A percentile compares a stretch with the other conserved stretches of the same genome.
phyloP scores from a whole-genome alignment of 176 grass and related monocot genomes.

The Paspalum vaginatum region DNA sequence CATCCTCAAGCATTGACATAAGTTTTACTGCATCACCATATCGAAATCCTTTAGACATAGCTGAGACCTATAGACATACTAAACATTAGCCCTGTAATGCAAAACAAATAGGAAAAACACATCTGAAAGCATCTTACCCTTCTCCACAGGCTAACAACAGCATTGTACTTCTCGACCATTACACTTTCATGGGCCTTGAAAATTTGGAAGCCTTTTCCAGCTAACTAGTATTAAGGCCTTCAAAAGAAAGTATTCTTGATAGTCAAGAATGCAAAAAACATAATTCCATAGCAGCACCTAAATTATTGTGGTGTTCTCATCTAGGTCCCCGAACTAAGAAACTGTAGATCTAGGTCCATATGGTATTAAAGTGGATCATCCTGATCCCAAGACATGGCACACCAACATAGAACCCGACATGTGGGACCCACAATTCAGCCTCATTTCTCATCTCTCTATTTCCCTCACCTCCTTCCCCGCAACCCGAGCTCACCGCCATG shows the following conservation, averaged over 20 bases:
- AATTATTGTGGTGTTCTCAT: too few species aligned
- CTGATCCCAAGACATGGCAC: too few species aligned
- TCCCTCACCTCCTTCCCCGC: too few species aligned
- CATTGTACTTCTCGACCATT: conserved; percentile 93
- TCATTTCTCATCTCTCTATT: too few species aligned
- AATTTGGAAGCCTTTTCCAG: conserved; percentile 67
- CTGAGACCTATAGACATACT: conserved; percentile 59
- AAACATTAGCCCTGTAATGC: conserved; percentile 23
- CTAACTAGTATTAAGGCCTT: conserved; percentile 61
- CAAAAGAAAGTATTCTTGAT: conserved; percentile 9
- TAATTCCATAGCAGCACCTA: too few species aligned
- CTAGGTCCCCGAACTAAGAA: too few species aligned
- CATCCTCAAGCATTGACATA: conserved; percentile 77
- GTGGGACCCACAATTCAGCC: too few species aligned
- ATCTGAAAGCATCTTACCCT: conserved; percentile 62
- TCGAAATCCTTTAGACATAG: conserved; percentile 70
- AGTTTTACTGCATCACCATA: conserved; percentile 83
- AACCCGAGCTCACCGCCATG: too few species aligned
- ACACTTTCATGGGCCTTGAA: conserved; percentile 74
- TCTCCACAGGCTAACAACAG: conserved; percentile 86
- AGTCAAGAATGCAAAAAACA: conserved; percentile 5
- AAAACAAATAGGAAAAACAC: not conserved
- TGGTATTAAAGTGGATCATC: too few species aligned
- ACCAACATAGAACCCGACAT: too few species aligned
- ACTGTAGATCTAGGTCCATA: too few species aligned